Conservation (phyloP, 1,284 basidiomycete genomes). For the Grifola frondosa region DNA sequence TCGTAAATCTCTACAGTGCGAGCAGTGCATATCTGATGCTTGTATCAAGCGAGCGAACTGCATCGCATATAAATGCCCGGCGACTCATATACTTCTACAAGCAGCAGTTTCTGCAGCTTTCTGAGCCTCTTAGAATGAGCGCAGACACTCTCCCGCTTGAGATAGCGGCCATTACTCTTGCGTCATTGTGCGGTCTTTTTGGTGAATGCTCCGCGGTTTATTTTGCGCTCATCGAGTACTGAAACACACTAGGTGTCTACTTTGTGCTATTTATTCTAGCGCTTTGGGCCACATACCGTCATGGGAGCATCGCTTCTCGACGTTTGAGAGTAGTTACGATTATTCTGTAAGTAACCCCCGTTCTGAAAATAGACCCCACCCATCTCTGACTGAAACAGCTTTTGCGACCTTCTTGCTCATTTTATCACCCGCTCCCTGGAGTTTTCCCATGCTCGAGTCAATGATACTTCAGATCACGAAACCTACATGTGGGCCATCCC, state of each 20-base stretch:
- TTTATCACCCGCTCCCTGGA: slow-evolving; percentile 20
- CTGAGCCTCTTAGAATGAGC: neutral
- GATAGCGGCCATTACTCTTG: slow-evolving; percentile 5
- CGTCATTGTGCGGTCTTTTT: slow-evolving; percentile 5
- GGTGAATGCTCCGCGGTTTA: neutral
- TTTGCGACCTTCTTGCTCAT: slow-evolving; percentile 15
- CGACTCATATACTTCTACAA: too few species aligned
- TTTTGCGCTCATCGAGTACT: neutral
- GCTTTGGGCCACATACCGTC: slow-evolving; percentile 5
- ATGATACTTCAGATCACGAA: slow-evolving; percentile 10
- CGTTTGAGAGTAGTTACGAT: slow-evolving; percentile 6
- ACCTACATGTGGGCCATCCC: slow-evolving; percentile 20
- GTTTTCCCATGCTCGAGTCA: slow-evolving; percentile 16
- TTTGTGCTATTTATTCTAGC: slow-evolving; percentile 7
- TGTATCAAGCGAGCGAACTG: too few species aligned
- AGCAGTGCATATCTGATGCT: too few species aligned
- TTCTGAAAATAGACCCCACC: neutral
- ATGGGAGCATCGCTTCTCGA: neutral
- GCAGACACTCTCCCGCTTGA: slow-evolving; percentile 2
- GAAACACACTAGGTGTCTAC: slow-evolving; percentile 10
- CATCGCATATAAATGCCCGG: too few species aligned
- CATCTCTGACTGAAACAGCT: slow-evolving; percentile 3
- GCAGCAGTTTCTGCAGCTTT: neutral
- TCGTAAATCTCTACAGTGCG: too few species aligned
- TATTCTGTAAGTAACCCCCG: slow-evolving; percentile 3